Conservation (phyloP, 371 early-diverging fungal species). For the Caulochytrium protostelioides region DNA sequence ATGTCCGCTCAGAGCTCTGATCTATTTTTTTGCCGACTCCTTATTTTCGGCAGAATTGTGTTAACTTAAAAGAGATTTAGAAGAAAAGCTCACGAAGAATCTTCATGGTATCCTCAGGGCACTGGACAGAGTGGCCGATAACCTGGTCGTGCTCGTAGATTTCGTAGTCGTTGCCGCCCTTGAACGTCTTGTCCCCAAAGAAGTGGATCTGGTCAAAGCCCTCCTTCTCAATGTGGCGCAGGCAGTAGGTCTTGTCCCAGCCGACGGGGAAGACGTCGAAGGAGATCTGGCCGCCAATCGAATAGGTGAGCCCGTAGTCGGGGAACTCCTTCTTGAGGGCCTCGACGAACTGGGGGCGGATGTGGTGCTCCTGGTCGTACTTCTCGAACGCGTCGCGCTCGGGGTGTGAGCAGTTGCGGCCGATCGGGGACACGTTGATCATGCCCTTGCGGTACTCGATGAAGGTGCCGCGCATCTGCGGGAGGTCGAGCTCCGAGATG, state of each 20-base stretch:
- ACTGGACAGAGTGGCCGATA: constrained; percentile 70
- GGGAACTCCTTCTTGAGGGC: constrained; percentile 70
- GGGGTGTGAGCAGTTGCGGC: constrained; percentile 83
- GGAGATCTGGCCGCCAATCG: constrained; percentile 98
- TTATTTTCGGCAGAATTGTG: constrained; percentile 50
- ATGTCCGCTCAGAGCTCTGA: too few relatives aligned
- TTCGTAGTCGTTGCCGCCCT: constrained; percentile 99
- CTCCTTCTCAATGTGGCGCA: constrained; percentile 72
- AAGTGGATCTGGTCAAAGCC: constrained; percentile 86
- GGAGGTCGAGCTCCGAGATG: constrained; percentile 88
- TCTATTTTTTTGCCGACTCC: constrained; percentile 93
- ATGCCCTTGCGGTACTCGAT: constrained; percentile 98
- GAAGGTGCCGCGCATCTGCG: constrained; percentile 95
- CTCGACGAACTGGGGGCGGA: constrained; percentile 71
- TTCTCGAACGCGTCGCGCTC: constrained; percentile 89
- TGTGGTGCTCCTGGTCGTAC: constrained; percentile 56
- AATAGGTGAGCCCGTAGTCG: constrained; percentile 73
- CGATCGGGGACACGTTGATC: constrained; percentile 98
- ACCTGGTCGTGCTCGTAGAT: constrained; percentile 72
- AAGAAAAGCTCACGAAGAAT: constrained; percentile 47
- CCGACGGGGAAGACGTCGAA: constrained; percentile 99
- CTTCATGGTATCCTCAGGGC: constrained; percentile 66
- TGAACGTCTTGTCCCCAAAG: constrained; percentile 97
- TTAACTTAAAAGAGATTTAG: background rate
- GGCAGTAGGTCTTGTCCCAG: constrained; percentile 99